Base-by-base conservation (phyloP, 139 green algal genomes). In the Chlorella sp. region DNA sequence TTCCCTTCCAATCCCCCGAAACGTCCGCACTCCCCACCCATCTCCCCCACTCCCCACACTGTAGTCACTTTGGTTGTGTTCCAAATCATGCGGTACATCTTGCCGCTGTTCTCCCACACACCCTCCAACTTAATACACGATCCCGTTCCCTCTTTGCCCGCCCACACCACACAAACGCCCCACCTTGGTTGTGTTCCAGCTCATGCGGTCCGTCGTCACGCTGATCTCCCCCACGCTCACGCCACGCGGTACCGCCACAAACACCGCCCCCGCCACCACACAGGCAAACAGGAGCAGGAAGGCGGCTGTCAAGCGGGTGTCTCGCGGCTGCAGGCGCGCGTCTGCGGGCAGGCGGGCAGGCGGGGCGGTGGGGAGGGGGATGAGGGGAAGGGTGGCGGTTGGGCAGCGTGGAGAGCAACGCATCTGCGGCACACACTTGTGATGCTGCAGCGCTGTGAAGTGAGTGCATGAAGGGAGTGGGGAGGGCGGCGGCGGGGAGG, bases 211-310 rank as follows among this genome's bases (percentile, higher is more conserved):
- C 12, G 94, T 93, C 53, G 91, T 92, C 0, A 97, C 91, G 60
- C 93, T 69, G 30, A 98, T 95, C 87, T 94, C 93, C 0, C 96
- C 95, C 12, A 96, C 90, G 11, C 87, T 94, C 3, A 98, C 91
- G 22, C 93, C 93, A 0, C 96, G 90, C 0, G 96, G 95, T 30
- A 98, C 96, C 34, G 92, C 48, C 39, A 97, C 30, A 57, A 96
- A 98, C 21, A 96, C 95, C 0, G 78, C 90, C 0, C 84, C 82
- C 7, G 91, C 93, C 12, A 94, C 84, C 1, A 88, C 34, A 19
- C 95, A 68, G 1, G 91, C 94, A 91, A 96, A 94, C 22, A 92
- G 48, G 78, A 96, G 89, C 86, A 96, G 80, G 30, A 93, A 87
- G 30, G 83, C 57, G 30, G 88, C 91, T 4, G 91, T 92, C 24